phyloP scores from a whole-genome alignment of 768 basidiomycete genomes.

The Cyathus striatus region DNA sequence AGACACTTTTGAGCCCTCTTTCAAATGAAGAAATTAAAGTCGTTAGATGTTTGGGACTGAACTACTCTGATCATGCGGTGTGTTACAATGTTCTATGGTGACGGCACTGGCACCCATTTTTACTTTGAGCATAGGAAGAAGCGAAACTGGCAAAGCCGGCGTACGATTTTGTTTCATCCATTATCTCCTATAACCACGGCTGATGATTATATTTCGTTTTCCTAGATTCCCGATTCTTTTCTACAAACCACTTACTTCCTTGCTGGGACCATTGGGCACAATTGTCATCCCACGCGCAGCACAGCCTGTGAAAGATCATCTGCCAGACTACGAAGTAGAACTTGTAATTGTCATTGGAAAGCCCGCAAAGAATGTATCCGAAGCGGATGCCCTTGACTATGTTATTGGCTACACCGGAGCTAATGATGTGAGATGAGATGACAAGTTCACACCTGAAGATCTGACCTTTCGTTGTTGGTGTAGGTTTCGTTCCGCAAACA shows the following conservation, averaged over 20 bases:
- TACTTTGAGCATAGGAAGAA: no score
- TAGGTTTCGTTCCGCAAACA: slow-evolving; percentile 81
- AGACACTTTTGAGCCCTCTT: slow-evolving; percentile 65
- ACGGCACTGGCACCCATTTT: slow-evolving; percentile 1
- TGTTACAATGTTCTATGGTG: slow-evolving; percentile 1
- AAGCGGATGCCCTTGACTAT: slow-evolving; percentile 79
- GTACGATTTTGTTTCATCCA: slow-evolving; percentile 46
- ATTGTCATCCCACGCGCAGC: slow-evolving; percentile 62
- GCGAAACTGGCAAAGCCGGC: slow-evolving; percentile 57
- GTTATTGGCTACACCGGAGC: slow-evolving; percentile 79
- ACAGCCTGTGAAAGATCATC: slow-evolving; percentile 64
- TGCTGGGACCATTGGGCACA: slow-evolving; percentile 67
- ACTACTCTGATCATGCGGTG: slow-evolving; percentile 82
- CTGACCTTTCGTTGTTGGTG: neutral
- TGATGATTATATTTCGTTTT: no score
- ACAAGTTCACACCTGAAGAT: neutral
- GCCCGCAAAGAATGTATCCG: slow-evolving; percentile 71
- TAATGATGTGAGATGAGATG: slow-evolving; percentile 52
- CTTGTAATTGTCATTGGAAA: slow-evolving; percentile 82
- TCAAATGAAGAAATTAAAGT: slow-evolving; percentile 60
- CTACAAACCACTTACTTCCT: slow-evolving; percentile 68
- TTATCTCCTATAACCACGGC: no score
- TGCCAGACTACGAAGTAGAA: slow-evolving; percentile 83
- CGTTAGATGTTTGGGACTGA: slow-evolving; percentile 75
- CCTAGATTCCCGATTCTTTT: slow-evolving; percentile 68